phyloP scores from a whole-genome alignment of 768 basidiomycete species.

The Dendrothele bispora region DNA sequence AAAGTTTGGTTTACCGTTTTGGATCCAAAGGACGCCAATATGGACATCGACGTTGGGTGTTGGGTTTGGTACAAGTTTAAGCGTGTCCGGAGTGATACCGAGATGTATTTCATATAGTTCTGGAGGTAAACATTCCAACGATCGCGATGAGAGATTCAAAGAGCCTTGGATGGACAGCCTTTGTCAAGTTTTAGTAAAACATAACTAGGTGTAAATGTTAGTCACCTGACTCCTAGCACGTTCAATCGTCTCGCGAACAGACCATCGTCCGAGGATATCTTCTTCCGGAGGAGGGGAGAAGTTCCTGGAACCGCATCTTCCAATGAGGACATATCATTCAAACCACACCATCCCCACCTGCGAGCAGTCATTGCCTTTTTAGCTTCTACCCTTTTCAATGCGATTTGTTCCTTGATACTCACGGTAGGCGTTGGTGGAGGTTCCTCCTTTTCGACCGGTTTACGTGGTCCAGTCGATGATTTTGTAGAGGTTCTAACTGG shows the following conservation, averaged over 20 bases:
- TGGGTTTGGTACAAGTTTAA: conserved; percentile 66
- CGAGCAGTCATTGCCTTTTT: conserved; percentile 52
- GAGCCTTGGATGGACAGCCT: conserved; percentile 48
- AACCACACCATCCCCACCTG: conserved; percentile 19
- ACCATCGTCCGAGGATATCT: conserved; percentile 62
- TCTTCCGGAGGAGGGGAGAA: conserved; percentile 40
- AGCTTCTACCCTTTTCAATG: conserved; percentile 74
- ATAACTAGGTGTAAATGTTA: conserved; percentile 19
- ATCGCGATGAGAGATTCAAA: conserved; percentile 75
- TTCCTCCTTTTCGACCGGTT: conserved; percentile 26
- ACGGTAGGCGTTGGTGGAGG: conserved; percentile 32
- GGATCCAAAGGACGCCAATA: no score
- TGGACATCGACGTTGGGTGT: no score
- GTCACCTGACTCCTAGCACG: conserved; percentile 75
- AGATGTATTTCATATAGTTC: conserved; percentile 81
- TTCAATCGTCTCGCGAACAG: conserved; percentile 74
- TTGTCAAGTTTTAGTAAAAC: conserved; percentile 47
- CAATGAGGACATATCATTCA: conserved; percentile 38
- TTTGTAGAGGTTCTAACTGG: conserved; percentile 32
- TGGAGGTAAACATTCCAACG: conserved; percentile 71
- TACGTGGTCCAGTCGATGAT: conserved; percentile 25
- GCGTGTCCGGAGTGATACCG: conserved; percentile 66
- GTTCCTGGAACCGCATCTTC: conserved; percentile 50
- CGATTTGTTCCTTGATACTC: conserved; percentile 78
- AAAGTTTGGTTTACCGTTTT: no score